Percentiles rank a stretch among this genome's conserved stretches.
Conservation (phyloP, 2,329 filamentous ascomycete species). For the Fusarium phyllophilum region DNA sequence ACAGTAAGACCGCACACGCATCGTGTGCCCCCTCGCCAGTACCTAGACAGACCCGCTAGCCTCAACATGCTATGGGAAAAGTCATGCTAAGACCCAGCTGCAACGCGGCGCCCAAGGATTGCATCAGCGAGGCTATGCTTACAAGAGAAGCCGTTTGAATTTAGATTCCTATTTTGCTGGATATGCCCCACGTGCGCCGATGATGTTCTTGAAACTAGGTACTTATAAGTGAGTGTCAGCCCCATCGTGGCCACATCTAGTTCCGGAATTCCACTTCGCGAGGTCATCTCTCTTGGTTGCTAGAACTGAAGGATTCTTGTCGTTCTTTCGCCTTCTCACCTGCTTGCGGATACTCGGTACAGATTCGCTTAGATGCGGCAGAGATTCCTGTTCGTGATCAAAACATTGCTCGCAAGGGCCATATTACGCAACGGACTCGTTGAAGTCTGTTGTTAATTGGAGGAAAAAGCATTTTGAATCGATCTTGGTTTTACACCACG, state of each 20-base stretch:
- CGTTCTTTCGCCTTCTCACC: background rate
- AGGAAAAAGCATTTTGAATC: slow-evolving; percentile 12
- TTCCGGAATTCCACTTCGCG: background rate
- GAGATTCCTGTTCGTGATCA: background rate
- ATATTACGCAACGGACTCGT: background rate
- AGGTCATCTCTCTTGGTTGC: background rate
- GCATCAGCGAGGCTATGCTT: slow-evolving; percentile 29
- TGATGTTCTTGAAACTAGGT: slow-evolving; percentile 12
- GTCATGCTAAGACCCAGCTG: slow-evolving; percentile 9
- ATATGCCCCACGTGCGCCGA: slow-evolving; percentile 21
- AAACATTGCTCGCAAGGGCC: background rate
- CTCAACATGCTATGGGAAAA: slow-evolving; percentile 5
- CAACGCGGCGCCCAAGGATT: slow-evolving; percentile 8
- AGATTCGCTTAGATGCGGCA: slow-evolving; percentile 33
- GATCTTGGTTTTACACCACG: slow-evolving; percentile 17
- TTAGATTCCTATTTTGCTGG: slow-evolving; percentile 12
- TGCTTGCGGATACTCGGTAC: slow-evolving; percentile 14
- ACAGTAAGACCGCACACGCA: slow-evolving; percentile 19
- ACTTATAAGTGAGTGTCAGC: slow-evolving; percentile 31
- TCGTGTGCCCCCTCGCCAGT: slow-evolving; percentile 30
- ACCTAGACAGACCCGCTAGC: slow-evolving; percentile 13
- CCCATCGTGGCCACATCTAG: slow-evolving; percentile 18
- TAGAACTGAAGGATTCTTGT: slow-evolving; percentile 17
- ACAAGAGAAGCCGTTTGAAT: slow-evolving; percentile 13
- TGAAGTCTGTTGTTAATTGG: background rate